Evolutionary conservation across 2,329 filamentous ascomycete species (phyloP).

Genomic region (Ascochyta koolunga): DNA sequence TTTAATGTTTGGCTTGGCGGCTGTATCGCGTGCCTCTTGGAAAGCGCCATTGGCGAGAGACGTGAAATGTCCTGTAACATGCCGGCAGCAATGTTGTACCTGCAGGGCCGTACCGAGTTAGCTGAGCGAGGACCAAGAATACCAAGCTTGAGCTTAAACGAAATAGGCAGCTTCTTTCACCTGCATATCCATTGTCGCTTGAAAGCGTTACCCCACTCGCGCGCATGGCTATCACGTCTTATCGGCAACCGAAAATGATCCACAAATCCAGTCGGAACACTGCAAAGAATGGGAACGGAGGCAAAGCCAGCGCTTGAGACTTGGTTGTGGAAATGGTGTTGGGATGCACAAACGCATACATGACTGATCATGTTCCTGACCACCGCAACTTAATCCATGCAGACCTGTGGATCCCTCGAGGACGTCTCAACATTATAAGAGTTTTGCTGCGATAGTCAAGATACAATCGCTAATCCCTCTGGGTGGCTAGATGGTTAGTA

Average conservation of each 20-base stretch:
- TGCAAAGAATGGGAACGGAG: too few relatives aligned
- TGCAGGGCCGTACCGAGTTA: conserved; percentile 10
- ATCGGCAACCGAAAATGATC: neutral
- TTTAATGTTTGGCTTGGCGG: conserved; percentile 5
- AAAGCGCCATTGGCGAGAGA: conserved; percentile 5
- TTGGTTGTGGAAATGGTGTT: too few relatives aligned
- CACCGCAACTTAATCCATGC: too few relatives aligned
- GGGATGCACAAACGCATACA: too few relatives aligned
- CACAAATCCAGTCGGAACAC: neutral
- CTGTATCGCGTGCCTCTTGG: neutral
- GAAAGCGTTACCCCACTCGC: neutral
- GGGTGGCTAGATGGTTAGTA: too few relatives aligned
- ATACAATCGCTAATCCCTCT: too few relatives aligned
- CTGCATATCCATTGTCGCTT: neutral
- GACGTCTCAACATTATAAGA: too few relatives aligned
- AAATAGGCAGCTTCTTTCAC: conserved; percentile 13
- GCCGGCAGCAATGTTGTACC: neutral
- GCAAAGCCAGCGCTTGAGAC: too few relatives aligned
- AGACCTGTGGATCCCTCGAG: too few relatives aligned
- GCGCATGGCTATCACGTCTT: conserved; percentile 7
- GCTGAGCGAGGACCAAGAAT: neutral
- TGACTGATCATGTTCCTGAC: too few relatives aligned
- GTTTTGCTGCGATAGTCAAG: too few relatives aligned
- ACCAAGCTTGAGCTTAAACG: conserved; percentile 14
- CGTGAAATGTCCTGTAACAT: neutral